Evolutionary conservation across 495 filamentous ascomycete genomes (phyloP), one percentile per base, ranked within the genome.

Genomic region (Penicillium verhagenii): DNA sequence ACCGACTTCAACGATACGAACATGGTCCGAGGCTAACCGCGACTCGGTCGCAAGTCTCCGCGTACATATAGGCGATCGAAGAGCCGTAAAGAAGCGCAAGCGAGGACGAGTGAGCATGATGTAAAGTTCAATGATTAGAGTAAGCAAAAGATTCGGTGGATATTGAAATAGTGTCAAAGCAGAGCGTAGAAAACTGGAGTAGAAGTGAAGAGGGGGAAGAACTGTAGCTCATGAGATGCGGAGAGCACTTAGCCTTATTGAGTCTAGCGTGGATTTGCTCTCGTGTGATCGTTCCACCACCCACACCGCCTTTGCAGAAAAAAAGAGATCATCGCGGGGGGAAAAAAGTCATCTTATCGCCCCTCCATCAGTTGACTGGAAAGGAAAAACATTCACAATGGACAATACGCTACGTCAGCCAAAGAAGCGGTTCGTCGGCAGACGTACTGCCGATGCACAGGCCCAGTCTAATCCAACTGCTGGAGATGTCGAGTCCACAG

Each of bases 1-100:
- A 13, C 93, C 92, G 56, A 97, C 94, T 73, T 98, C 94, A 51
- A 97, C 86, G 55, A 98, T 86, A 53, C 77, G 78, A 54, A 81
- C 79, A 66, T 81, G 76, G 54, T 77, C 78, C 72, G 76, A 68
- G 54, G 71, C 68, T 73, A 77, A 71, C 70, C 73, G 72, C 69
- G 73, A 70, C 56, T 77, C 72, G 53, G 74, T 77, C 50, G 74
- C 58, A 66, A 71, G 72, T 54, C 69, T 56, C 37, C 76, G 70
- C 37, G 48, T 45, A 19, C 46, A 43, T n/a, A 56, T 39, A 50
- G 67, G 53, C n/a, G 64, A 50, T 38, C 70, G 66, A 14, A 72
- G 47, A 44, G 66, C 65, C n/a, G 73, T 67, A 48, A 74, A 66
- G 13, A 71, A 38, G 33, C 62, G 59, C 35, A 68, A 44, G 47